These are phyloP conservation scores for Aethionema arabicum DNA, from an alignment of 345 rosid genomes.

Conservation along the genomic window DNA sequence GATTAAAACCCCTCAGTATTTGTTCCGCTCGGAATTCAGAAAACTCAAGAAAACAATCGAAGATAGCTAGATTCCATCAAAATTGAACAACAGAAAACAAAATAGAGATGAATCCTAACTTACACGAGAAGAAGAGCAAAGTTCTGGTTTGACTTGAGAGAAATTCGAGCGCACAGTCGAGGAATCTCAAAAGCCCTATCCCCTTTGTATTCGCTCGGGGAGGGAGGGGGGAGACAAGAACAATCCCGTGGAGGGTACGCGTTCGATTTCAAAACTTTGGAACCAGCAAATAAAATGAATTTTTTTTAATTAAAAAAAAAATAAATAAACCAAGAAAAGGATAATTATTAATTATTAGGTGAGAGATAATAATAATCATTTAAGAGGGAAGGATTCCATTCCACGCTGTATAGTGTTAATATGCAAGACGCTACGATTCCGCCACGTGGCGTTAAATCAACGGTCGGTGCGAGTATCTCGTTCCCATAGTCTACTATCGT, in stretches of 20 bases:
- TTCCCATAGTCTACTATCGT: conserved; percentile 15
- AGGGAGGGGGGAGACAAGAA: not conserved
- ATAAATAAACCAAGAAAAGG: not conserved
- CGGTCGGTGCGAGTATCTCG: conserved; percentile 16
- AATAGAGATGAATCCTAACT: conserved; percentile 10
- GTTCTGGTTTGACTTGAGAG: conserved; percentile 29
- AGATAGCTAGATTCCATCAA: conserved; percentile 9
- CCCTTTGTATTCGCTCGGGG: not conserved
- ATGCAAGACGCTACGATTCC: conserved; percentile 14
- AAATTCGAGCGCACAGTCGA: conserved; percentile 1
- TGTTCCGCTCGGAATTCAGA: not conserved
- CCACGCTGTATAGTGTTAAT: conserved; percentile 23
- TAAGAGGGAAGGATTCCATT: conserved; percentile 6
- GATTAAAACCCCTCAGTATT: conserved; percentile 1
- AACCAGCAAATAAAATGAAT: not conserved
- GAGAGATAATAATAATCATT: not conserved
- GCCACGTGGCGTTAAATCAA: conserved; percentile 18
- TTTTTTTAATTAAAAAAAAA: not conserved
- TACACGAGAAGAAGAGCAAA: conserved; percentile 13
- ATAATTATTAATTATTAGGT: conserved; percentile 6
- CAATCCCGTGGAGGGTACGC: conserved; percentile 23
- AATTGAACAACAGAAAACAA: conserved; percentile 1
- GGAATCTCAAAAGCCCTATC: conserved; percentile 29
- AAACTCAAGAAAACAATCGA: conserved; percentile 5
- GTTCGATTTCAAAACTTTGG: conserved; percentile 7